A percentile compares a stretch with the other conserved stretches of the same genome.
Evolutionary conservation across 1,284 basidiomycete species (phyloP).

Genomic region (Tylopilus orsonianus): DNA sequence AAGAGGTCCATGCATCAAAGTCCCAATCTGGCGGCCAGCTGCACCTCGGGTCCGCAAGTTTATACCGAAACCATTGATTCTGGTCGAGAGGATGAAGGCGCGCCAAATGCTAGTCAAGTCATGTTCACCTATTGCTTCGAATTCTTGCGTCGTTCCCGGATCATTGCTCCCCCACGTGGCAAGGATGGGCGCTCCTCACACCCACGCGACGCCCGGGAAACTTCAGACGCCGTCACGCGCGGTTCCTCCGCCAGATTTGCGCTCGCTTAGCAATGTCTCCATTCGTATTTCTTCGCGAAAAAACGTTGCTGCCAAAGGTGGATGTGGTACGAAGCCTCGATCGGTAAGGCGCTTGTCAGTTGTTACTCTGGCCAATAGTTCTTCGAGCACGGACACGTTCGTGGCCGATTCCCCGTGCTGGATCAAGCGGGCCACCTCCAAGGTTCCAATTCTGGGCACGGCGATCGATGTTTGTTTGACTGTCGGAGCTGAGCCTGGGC

Average conservation of each 20-base stretch:
- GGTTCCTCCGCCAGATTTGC: conserved; percentile 1
- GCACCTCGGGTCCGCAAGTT: conserved; percentile 17
- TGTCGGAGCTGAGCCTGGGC: not conserved
- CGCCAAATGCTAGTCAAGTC: conserved; percentile 9
- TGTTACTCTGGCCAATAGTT: conserved; percentile 10
- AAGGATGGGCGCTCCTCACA: not conserved
- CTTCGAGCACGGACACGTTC: conserved; percentile 26
- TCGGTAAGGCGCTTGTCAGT: conserved; percentile 10
- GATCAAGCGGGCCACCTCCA: conserved; percentile 8
- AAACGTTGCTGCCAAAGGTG: not conserved
- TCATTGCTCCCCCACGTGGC: not conserved
- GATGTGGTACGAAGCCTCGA: conserved; percentile 5
- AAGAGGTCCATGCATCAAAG: not conserved
- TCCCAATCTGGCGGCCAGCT: conserved; percentile 7
- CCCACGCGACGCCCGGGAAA: conserved; percentile 10
- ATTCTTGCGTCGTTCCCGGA: not conserved
- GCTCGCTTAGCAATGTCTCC: conserved; percentile 9
- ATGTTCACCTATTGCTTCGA: not conserved
- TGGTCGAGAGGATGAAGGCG: conserved; percentile 29
- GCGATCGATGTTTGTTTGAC: not conserved
- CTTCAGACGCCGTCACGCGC: not conserved
- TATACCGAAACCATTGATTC: conserved; percentile 25
- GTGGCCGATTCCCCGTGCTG: conserved; percentile 26
- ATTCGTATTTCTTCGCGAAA: conserved; percentile 8
- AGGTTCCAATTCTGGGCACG: conserved; percentile 10